Evolutionary conservation across 1,284 basidiomycete genomes (phyloP).

Genomic region (Volvariella surrecta): DNA sequence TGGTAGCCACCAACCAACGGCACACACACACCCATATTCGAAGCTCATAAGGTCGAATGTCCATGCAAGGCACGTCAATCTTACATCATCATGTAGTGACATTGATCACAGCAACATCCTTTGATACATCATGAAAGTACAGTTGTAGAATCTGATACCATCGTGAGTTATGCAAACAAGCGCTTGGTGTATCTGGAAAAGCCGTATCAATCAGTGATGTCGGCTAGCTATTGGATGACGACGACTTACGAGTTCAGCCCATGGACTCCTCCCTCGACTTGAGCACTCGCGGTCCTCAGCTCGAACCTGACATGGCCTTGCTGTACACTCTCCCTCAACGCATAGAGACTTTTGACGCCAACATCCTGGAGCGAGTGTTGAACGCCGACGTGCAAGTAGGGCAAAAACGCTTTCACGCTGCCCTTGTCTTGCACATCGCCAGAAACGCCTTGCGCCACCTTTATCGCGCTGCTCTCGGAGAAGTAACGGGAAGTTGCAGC

Average conservation of each 20-base stretch:
- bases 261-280: constrained; percentile 94
- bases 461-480: constrained; percentile 89
- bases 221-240: background rate
- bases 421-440: constrained; percentile 99
- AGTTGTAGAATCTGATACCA: too few species aligned
- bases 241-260: constrained; percentile 72
- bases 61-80: too few species aligned
- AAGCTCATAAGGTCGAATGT: too few species aligned
- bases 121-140: too few species aligned
- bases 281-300: constrained; percentile 90
- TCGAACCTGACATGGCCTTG: constrained; percentile 82
- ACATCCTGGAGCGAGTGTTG: constrained; percentile 97
- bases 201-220: constrained; percentile 1
- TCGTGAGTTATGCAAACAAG: constrained; percentile 18
- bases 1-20: too few species aligned
- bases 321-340: constrained; percentile 50
- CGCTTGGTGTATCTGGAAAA: constrained; percentile 27
- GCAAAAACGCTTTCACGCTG: constrained; percentile 83
- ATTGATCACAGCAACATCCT: too few species aligned
- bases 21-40: too few species aligned
- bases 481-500: constrained; percentile 97
- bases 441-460: constrained; percentile 96
- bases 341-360: constrained; percentile 64
- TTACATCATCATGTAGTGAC: too few species aligned
- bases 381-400: constrained; percentile 87